These are phyloP conservation scores for Chaetomium fimeti DNA, from an alignment of 495 filamentous ascomycete species.

Conservation along the genomic window DNA sequence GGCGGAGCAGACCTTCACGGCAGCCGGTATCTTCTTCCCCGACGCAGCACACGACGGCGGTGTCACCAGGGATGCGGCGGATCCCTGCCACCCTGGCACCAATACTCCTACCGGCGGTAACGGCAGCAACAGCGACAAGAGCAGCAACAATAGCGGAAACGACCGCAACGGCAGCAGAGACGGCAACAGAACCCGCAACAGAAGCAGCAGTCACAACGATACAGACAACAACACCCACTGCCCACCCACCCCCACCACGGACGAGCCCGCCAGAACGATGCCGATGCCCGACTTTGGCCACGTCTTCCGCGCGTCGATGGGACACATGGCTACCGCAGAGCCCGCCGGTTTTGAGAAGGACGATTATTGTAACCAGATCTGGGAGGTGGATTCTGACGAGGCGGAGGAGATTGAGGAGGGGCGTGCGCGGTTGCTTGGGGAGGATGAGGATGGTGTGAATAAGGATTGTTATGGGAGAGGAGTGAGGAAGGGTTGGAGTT, in stretches of 20 bases:
- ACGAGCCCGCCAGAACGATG: too few relatives aligned
- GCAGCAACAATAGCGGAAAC: too few relatives aligned
- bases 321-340: neutral
- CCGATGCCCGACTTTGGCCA: too few relatives aligned
- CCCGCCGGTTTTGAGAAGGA: neutral
- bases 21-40: neutral
- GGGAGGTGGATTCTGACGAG: slow-evolving; percentile 26
- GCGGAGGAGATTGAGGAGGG: slow-evolving; percentile 18
- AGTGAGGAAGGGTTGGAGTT: too few relatives aligned
- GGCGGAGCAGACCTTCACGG: slow-evolving; percentile 8
- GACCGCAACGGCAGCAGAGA: too few relatives aligned
- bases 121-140: neutral
- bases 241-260: too few relatives aligned
- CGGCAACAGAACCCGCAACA: neutral
- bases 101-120: neutral
- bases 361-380: slow-evolving; percentile 1
- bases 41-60: neutral
- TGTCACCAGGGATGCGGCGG: too few relatives aligned
- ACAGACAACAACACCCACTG: too few relatives aligned
- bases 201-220: too few relatives aligned
- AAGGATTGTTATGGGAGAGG: too few relatives aligned
- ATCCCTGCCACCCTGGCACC: neutral
- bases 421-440: neutral
- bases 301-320: too few relatives aligned
- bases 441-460: too few relatives aligned